A percentile compares a stretch with the other conserved stretches of the same genome.
Conservation (phyloP, 352 stramenopile genomes). For the Sclerospora graminicola region DNA sequence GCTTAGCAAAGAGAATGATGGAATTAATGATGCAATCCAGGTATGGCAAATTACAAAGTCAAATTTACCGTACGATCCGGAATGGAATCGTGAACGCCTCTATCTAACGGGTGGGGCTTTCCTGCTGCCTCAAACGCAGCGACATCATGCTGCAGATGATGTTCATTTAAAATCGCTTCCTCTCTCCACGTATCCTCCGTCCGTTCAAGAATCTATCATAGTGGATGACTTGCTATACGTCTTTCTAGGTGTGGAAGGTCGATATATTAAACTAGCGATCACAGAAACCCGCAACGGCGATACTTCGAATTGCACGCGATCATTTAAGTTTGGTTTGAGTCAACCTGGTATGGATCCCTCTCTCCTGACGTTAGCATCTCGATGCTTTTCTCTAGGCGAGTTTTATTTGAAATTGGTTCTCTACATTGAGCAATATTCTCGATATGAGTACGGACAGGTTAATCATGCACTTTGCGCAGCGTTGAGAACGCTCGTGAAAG, state of each 20-base stretch:
- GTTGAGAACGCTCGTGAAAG: slow-evolving; percentile 85
- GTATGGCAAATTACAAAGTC: slow-evolving; percentile 82
- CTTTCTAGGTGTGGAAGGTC: slow-evolving; percentile 68
- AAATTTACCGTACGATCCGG: slow-evolving; percentile 76
- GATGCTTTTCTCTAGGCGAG: slow-evolving; percentile 63
- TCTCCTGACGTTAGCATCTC: slow-evolving; percentile 49
- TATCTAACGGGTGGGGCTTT: slow-evolving; percentile 72
- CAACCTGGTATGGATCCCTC: slow-evolving; percentile 78
- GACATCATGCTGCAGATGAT: slow-evolving; percentile 29
- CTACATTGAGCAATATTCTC: slow-evolving; percentile 74
- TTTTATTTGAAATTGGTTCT: slow-evolving; percentile 67
- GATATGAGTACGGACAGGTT: slow-evolving; percentile 90
- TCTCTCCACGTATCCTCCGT: slow-evolving; percentile 64
- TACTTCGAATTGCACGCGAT: slow-evolving; percentile 13
- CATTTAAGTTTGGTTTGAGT: slow-evolving; percentile 58
- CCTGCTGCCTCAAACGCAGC: slow-evolving; percentile 36
- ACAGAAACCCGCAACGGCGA: slow-evolving; percentile 29
- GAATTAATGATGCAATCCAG: slow-evolving; percentile 40
- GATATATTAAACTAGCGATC: slow-evolving; percentile 68
- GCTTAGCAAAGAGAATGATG: slow-evolving; percentile 41
- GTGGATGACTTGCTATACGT: slow-evolving; percentile 79
- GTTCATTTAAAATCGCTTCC: slow-evolving; percentile 38
- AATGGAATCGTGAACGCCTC: slow-evolving; percentile 72
- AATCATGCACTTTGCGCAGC: slow-evolving; percentile 90
- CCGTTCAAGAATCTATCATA: slow-evolving; percentile 70